Evolutionary conservation across 2,329 filamentous ascomycete genomes (phyloP), one percentile per base, ranked within the genome.

Genomic region (Pyrenophora graminea): DNA sequence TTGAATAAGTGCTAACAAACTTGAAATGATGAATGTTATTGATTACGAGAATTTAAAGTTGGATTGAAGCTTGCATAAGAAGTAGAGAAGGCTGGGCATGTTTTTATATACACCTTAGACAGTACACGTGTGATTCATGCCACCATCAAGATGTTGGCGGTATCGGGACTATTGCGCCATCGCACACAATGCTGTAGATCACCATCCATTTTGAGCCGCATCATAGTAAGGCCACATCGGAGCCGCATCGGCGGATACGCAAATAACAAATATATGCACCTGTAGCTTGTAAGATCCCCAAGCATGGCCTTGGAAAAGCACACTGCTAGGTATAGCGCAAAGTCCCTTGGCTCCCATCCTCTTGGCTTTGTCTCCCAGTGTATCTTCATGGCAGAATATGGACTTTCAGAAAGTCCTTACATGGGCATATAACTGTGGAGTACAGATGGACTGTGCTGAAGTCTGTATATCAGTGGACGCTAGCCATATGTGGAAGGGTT

Each of bases 131-230:
- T 27, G 42, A 30, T 30, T 45, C 33, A 38, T 45, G 23, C 12
- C 33, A 38, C 23, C 12, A 17, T 31, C 10, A 44, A 40, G 34
- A 39, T 38, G 43, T 37, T 53, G 49, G 56, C 45, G 30, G 39
- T 39, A 56, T 33, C 31, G 39, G 43, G 42, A 19, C 39, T 48
- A 65, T 70, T 63, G 68, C 68, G 67, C 67, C 64, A 71, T 71
- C 68, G 68, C 68, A 70, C 67, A 68, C 67, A 66, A 70, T 70
- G 45, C 47, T 42, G 45, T 45, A 43, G 45, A 23, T 48, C 40
- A 48, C 45, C 53, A 19, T 33, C 4, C 48, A 30, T 47, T 25
- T 49, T 46, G 39, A 34, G 37, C 39, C 39, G 36, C 33, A 49
- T 51, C 21, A 19, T 6, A 41, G 36, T 40, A 47, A 48, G 30